Evolutionary conservation across 345 rosid species (phyloP), one percentile per base, ranked within the genome.

Genomic region (Eucalyptus decipiens): DNA sequence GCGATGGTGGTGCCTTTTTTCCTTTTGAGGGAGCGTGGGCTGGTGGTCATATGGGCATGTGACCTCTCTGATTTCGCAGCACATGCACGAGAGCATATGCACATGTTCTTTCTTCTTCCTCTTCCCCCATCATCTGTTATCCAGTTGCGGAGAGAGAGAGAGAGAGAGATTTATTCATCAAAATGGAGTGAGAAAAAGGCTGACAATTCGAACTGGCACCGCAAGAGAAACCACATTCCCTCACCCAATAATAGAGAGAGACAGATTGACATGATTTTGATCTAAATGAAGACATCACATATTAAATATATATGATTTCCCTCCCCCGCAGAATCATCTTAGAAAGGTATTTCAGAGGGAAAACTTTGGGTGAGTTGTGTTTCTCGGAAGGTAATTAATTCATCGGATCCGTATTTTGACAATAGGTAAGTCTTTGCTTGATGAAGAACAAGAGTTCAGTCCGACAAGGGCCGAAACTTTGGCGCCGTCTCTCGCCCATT

Each of bases 331-430:
- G 21, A 52, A 52, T 52, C 24, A 52, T 52, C 58, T 4, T 52
- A 2, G 0, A 12, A 62, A 62, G 7, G 32, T 30, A 28, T 62
- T 28, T 28, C 8, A 16, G 40, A 65, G 76, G 37, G 76, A 65
- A 65, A 65, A 16, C 19, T 65, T n/a, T 65, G 37, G 76, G 37
- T n/a, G 76, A n/a, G 0, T 65, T 8, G 32, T n/a, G 76, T 65
- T n/a, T 1, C 76, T 16, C 76, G 1, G 3, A 65, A 65, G 76
- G 2, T 65, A 16, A 65, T 65, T 32, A 65, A 65, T 65, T 65
- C 21, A n/a, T n/a, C 21, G 18, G 9, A n/a, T 65, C 37, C 76
- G 0, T n/a, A 0, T 12, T 62, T 13, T 28, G 69, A 30, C 5
- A 30, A 62, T 4, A 30, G 16, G 17, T 14, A 30, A 62, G 17